phyloP scores from a whole-genome alignment of 768 basidiomycete genomes.

The Tylopilus felleus region DNA sequence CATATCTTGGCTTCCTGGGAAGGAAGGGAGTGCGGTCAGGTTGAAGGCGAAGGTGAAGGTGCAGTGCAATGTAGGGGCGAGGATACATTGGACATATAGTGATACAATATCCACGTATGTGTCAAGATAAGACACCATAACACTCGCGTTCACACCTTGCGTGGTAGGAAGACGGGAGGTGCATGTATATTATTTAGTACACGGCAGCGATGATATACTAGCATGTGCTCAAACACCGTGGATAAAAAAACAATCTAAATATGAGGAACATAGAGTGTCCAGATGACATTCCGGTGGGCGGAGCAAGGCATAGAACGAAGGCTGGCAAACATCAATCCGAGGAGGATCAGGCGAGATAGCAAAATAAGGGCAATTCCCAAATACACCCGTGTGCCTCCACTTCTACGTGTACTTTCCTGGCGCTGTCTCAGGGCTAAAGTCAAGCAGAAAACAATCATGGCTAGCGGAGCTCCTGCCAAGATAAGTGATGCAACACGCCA shows the following conservation, averaged over 20 bases:
- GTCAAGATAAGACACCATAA: no score
- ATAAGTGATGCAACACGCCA: neutral
- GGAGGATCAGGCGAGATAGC: neutral
- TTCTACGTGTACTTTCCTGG: no score
- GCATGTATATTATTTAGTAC: no score
- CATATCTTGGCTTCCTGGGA: conserved; percentile 63
- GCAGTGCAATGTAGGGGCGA: no score
- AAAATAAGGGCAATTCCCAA: no score
- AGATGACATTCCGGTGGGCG: neutral
- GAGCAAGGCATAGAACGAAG: neutral
- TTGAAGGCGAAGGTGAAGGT: conserved; percentile 38
- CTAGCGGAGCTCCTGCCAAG: neutral
- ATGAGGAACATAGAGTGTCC: neutral
- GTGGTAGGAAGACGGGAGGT: no score
- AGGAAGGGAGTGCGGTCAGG: conserved; percentile 23
- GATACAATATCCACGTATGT: neutral
- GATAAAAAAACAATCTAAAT: no score
- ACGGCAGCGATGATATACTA: no score
- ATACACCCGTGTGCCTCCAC: no score
- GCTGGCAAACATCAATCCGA: conserved; percentile 3
- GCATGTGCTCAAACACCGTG: no score
- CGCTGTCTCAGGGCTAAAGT: neutral
- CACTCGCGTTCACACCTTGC: no score
- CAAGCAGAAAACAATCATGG: neutral
- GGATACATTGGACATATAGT: neutral